Percentiles rank a stretch among this genome's conserved stretches.
Conservation (phyloP, 176 grass and related monocot genomes). For the Cenchrus americanus region DNA sequence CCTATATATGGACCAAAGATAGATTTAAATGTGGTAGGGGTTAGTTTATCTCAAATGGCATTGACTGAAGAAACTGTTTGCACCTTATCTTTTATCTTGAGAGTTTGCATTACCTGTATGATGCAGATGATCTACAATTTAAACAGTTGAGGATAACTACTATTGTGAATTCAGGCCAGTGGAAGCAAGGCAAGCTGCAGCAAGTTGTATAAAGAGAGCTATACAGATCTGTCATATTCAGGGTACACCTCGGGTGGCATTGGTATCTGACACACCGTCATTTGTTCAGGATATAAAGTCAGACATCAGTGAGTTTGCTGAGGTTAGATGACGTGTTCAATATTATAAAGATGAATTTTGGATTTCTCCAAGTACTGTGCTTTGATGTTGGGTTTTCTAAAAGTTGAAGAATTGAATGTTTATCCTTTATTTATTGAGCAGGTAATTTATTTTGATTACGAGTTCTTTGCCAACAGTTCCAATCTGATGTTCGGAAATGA, state of each 20-base stretch:
- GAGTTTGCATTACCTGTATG: too few relatives aligned
- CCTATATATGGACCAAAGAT: too few relatives aligned
- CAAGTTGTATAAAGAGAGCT: constrained; percentile 79
- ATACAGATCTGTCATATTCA: constrained; percentile 46
- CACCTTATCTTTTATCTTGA: too few relatives aligned
- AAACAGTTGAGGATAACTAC: constrained; percentile 32
- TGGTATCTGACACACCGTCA: constrained; percentile 81
- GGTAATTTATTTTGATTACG: constrained; percentile 88
- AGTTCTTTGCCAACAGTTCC: constrained; percentile 57
- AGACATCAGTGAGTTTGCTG: constrained; percentile 73
- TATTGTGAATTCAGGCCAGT: constrained; percentile 62
- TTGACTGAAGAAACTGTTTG: not conserved
- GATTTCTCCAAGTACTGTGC: not conserved
- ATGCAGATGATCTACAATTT: not conserved
- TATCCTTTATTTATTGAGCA: constrained; percentile 40
- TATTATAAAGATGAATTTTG: not conserved
- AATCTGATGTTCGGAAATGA: constrained; percentile 31
- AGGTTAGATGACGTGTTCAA: constrained; percentile 62
- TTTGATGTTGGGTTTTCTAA: not conserved
- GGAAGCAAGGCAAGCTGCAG: constrained; percentile 76
- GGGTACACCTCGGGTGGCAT: constrained; percentile 56
- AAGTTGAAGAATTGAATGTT: not conserved
- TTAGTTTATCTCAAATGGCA: too few relatives aligned
- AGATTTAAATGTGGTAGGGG: not conserved
- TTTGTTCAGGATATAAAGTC: constrained; percentile 78